Conservation (phyloP, 805 yeast species). For the Saccharomycopsis olivae region DNA sequence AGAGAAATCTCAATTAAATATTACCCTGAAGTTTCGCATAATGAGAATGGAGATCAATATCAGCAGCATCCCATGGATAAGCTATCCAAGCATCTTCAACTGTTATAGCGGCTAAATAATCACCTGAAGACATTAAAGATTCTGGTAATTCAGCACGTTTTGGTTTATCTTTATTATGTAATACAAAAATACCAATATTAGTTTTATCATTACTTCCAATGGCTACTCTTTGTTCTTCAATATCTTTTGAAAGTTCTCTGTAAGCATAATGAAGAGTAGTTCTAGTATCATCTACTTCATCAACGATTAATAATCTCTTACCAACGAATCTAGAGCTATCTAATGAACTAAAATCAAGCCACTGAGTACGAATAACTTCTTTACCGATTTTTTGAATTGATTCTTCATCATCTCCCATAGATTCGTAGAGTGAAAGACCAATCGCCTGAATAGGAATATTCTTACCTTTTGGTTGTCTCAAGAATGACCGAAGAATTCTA, state of each 20-base stretch:
- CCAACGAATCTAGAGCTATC: slow-evolving; percentile 67
- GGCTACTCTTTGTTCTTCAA: slow-evolving; percentile 42
- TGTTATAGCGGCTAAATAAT: slow-evolving; percentile 64
- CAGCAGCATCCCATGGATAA: slow-evolving; percentile 83
- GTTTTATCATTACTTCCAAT: slow-evolving; percentile 51
- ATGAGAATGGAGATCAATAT: slow-evolving; percentile 68
- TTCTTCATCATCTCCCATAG: slow-evolving; percentile 35
- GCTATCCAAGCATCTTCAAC: slow-evolving; percentile 79
- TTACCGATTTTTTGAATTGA: slow-evolving; percentile 47
- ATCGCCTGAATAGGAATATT: slow-evolving; percentile 65
- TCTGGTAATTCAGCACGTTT: slow-evolving; percentile 66
- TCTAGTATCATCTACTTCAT: slow-evolving; percentile 89
- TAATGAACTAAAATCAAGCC: slow-evolving; percentile 76
- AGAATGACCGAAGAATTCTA: slow-evolving; percentile 53
- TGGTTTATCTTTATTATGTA: slow-evolving; percentile 75
- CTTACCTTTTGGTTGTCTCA: slow-evolving; percentile 42
- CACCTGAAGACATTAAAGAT: slow-evolving; percentile 46
- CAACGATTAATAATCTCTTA: slow-evolving; percentile 71
- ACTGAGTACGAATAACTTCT: slow-evolving; percentile 80
- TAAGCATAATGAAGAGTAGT: slow-evolving; percentile 82
- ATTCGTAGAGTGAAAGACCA: slow-evolving; percentile 55
- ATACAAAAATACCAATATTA: slow-evolving; percentile 63
- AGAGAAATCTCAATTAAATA: too few relatives aligned
- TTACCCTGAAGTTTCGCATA: slow-evolving; percentile 59
- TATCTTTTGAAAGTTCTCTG: slow-evolving; percentile 56